Percentiles rank a stretch among this genome's conserved stretches.
These are phyloP conservation scores for Xylaria sp. DNA, from an alignment of 2,329 filamentous ascomycete genomes.

Conservation along the genomic window DNA sequence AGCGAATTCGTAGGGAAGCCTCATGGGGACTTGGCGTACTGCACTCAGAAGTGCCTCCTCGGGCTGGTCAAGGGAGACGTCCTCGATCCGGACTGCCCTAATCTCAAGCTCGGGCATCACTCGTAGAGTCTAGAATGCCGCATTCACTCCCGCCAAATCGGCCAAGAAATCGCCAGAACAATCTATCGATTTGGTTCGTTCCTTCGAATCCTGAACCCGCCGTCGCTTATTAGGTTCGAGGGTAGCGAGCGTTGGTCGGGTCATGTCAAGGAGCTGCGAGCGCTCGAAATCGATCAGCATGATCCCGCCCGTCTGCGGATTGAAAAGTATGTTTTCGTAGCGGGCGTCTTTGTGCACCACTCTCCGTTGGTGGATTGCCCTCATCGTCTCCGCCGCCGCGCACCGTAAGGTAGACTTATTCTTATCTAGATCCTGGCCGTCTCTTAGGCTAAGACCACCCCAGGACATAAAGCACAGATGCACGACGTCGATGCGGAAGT, in stretches of 20 bases:
- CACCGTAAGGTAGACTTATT: too few species aligned
- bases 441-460: constrained; percentile 36
- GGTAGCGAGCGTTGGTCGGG: constrained; percentile 28
- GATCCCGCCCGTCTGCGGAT: constrained; percentile 32
- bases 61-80: constrained; percentile 40
- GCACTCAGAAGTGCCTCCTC: constrained; percentile 47
- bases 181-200: too few species aligned
- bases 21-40: constrained; percentile 38
- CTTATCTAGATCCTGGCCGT: not conserved
- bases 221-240: constrained; percentile 37
- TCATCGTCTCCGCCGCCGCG: constrained; percentile 30
- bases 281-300: constrained; percentile 44
- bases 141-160: too few species aligned
- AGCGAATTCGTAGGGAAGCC: constrained; percentile 8
- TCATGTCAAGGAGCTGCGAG: constrained; percentile 30
- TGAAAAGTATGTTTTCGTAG: constrained; percentile 37
- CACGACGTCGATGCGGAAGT: constrained; percentile 41
- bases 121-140: too few species aligned
- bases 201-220: too few species aligned
- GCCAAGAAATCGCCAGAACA: too few species aligned
- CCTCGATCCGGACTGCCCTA: constrained; percentile 47
- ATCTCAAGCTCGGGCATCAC: too few species aligned
- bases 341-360: constrained; percentile 39
- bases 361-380: constrained; percentile 34
- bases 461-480: constrained; percentile 45